Conservation (phyloP, 2,329 filamentous ascomycete genomes). For the Hymenoscyphus albidus region DNA sequence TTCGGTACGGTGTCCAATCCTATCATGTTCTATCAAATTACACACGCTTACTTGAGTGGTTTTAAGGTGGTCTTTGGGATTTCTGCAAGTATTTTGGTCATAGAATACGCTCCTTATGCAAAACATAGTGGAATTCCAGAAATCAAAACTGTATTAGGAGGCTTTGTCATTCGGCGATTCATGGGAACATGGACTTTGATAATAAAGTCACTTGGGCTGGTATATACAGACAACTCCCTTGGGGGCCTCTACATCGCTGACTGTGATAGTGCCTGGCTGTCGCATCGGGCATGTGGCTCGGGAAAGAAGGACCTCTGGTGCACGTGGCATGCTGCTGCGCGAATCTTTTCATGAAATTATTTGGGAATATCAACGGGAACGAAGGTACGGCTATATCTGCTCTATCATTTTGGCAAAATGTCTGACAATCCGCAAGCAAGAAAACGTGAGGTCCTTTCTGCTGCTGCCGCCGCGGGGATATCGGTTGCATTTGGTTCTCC, state of each 20-base stretch:
- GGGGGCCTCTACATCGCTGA: slow-evolving; percentile 5
- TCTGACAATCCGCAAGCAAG: slow-evolving; percentile 55
- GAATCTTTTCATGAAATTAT: slow-evolving; percentile 89
- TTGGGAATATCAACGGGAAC: slow-evolving; percentile 75
- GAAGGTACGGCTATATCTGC: slow-evolving; percentile 56
- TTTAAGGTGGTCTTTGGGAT: slow-evolving; percentile 69
- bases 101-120: slow-evolving; percentile 80
- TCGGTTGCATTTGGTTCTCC: slow-evolving; percentile 60
- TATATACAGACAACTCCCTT: slow-evolving; percentile 40
- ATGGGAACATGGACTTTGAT: slow-evolving; percentile 83
- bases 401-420: background rate
- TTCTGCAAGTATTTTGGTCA: slow-evolving; percentile 73
- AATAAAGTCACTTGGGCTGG: slow-evolving; percentile 84
- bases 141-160: slow-evolving; percentile 93
- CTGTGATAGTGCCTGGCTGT: slow-evolving; percentile 72
- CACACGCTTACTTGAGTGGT: background rate
- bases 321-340: slow-evolving; percentile 97
- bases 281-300: slow-evolving; percentile 91
- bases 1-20: slow-evolving; percentile 54
- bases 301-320: slow-evolving; percentile 92
- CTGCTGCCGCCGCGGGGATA: slow-evolving; percentile 68
- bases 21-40: background rate
- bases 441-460: slow-evolving; percentile 88
- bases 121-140: slow-evolving; percentile 96
- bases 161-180: slow-evolving; percentile 87